Conservation (phyloP, 2,329 filamentous ascomycete genomes). For the Aspergillus uvarum region DNA sequence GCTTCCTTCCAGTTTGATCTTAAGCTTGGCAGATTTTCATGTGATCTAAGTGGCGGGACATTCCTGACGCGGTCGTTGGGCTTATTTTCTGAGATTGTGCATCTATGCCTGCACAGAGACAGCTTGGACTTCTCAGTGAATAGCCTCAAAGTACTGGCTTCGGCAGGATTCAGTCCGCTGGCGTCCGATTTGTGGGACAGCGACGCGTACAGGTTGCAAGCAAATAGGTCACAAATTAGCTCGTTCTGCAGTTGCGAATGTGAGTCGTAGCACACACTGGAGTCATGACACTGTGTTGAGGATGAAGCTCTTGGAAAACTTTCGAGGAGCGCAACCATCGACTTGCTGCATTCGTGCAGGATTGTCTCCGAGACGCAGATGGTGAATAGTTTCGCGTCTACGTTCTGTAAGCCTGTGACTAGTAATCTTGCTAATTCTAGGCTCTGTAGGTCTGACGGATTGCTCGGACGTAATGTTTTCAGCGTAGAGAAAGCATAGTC, state of each 20-base stretch:
- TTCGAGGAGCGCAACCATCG: conserved; percentile 19
- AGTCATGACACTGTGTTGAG: conserved; percentile 21
- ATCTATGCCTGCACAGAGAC: conserved; percentile 7
- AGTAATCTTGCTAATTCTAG: conserved; percentile 27
- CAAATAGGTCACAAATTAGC: conserved; percentile 26
- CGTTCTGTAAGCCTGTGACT: conserved; percentile 24
- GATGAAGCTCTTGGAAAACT: conserved; percentile 22
- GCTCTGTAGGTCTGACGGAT: conserved; percentile 13
- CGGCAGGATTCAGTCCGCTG: background rate
- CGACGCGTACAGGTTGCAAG: conserved; percentile 24
- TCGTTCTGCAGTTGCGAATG: conserved; percentile 23
- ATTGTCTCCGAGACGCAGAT: conserved; percentile 13
- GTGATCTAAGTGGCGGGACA: conserved; percentile 11
- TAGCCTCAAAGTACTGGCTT: conserved; percentile 17
- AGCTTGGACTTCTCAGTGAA: conserved; percentile 20
- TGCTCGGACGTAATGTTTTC: conserved; percentile 4
- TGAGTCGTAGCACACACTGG: conserved; percentile 21
- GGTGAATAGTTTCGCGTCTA: conserved; percentile 10
- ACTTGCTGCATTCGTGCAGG: conserved; percentile 16
- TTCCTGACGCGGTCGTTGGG: conserved; percentile 13
- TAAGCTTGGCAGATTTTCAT: conserved; percentile 21
- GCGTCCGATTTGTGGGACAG: conserved; percentile 12
- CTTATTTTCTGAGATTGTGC: conserved; percentile 18
- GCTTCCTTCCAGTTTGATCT: conserved; percentile 52
- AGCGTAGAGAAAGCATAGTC: conserved; percentile 26